A percentile compares a stretch with the other conserved stretches of the same genome.
Conservation (phyloP, 768 basidiomycete genomes). For the Macrolepiota dolichaula region DNA sequence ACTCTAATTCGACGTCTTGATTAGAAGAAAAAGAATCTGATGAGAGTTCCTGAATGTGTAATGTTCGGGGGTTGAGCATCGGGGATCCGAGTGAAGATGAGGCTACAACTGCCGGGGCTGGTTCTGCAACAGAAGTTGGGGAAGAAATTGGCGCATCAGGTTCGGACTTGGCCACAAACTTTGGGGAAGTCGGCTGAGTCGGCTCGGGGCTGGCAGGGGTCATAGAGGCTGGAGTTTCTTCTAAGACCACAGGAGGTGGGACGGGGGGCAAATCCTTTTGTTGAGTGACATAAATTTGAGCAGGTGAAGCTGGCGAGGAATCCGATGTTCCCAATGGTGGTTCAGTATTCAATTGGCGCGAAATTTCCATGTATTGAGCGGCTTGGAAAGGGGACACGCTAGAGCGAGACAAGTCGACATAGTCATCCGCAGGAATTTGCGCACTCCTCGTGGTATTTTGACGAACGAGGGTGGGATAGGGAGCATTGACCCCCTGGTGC, state of each 20-base stretch:
- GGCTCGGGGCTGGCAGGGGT: background rate
- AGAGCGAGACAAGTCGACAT: conserved; percentile 62
- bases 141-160: background rate
- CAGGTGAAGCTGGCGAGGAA: conserved; percentile 14
- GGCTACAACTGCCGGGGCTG: background rate
- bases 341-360: conserved; percentile 46
- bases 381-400: conserved; percentile 77
- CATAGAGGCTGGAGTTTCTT: background rate
- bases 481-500: conserved; percentile 19
- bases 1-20: conserved; percentile 25
- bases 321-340: conserved; percentile 32
- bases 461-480: conserved; percentile 18
- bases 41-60: conserved; percentile 10
- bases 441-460: conserved; percentile 12
- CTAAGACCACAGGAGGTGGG: conserved; percentile 14
- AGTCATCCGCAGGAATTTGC: conserved; percentile 35
- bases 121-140: background rate
- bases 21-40: conserved; percentile 8
- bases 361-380: conserved; percentile 70
- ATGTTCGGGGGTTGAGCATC: conserved; percentile 11
- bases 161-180: background rate
- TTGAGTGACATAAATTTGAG: conserved; percentile 14
- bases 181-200: background rate
- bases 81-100: background rate
- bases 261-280: conserved; percentile 24